A percentile compares a stretch with the other conserved stretches of the same genome.
phyloP scores from a whole-genome alignment of 2,329 filamentous ascomycete genomes.

The Dactylellina haptotyla region DNA sequence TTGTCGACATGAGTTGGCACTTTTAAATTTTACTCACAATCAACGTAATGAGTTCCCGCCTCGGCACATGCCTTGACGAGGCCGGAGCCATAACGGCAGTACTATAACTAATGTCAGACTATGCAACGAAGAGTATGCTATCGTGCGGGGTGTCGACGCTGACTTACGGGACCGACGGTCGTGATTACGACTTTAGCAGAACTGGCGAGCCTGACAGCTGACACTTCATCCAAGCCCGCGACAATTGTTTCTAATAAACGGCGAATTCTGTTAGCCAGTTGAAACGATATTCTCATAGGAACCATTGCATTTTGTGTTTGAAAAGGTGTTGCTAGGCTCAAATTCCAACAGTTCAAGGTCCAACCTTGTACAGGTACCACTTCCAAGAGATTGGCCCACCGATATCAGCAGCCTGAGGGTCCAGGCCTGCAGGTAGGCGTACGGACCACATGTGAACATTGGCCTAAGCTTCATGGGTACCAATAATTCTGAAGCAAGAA shows the following conservation, averaged over 20 bases:
- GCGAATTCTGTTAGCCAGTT: slow-evolving; percentile 60
- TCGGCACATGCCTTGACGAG: slow-evolving; percentile 73
- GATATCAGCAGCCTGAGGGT: too few relatives aligned
- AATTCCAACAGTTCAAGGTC: not conserved
- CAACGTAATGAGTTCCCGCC: slow-evolving; percentile 74
- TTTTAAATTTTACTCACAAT: slow-evolving; percentile 63
- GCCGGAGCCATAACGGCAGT: slow-evolving; percentile 71
- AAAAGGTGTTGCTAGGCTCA: slow-evolving; percentile 5
- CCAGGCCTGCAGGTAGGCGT: too few relatives aligned
- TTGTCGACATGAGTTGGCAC: not conserved
- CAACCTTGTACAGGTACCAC: not conserved
- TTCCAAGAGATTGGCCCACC: too few relatives aligned
- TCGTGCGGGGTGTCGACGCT: slow-evolving; percentile 68
- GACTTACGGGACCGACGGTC: slow-evolving; percentile 55
- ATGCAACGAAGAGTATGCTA: too few relatives aligned
- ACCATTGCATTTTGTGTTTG: not conserved
- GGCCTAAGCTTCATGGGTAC: too few relatives aligned
- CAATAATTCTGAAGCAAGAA: too few relatives aligned
- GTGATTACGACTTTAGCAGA: slow-evolving; percentile 55
- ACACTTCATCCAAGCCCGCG: slow-evolving; percentile 54
- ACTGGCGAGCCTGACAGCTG: slow-evolving; percentile 54
- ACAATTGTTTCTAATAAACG: slow-evolving; percentile 56
- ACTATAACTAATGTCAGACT: slow-evolving; percentile 65
- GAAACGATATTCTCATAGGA: slow-evolving; percentile 60
- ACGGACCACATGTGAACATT: too few relatives aligned